phyloP scores from a whole-genome alignment of 108 stramenopile species.

The Fragilariopsis cylindrus region DNA sequence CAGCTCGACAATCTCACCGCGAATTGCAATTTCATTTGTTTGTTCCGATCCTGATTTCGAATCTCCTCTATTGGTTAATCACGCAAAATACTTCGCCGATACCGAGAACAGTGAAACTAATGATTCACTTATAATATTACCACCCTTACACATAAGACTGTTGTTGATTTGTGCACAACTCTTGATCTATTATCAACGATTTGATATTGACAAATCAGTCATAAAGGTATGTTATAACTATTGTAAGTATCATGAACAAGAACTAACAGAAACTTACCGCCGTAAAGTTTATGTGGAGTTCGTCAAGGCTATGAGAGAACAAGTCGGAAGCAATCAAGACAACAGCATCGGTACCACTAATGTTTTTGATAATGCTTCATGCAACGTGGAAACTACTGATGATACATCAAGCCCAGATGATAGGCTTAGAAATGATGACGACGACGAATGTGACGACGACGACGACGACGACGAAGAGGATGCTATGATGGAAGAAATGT shows the following conservation, averaged over 20 bases:
- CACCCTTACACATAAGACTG: conserved; percentile 65
- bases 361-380: no score
- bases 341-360: no score
- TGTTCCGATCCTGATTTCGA: conserved; percentile 65
- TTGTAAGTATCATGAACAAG: conserved; percentile 53
- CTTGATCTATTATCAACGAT: conserved; percentile 77
- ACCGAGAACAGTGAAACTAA: neutral
- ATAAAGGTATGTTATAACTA: conserved; percentile 65
- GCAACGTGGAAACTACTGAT: no score
- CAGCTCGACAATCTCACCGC: conserved; percentile 18
- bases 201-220: conserved; percentile 40
- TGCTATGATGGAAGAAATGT: conserved; percentile 73
- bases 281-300: conserved; percentile 76
- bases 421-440: neutral
- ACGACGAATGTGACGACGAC: conserved; percentile 41
- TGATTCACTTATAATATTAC: conserved; percentile 9
- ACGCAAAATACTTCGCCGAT: conserved; percentile 4
- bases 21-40: conserved; percentile 79
- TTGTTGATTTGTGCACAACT: conserved; percentile 76
- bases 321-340: conserved; percentile 2
- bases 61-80: conserved; percentile 43
- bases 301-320: conserved; percentile 76
- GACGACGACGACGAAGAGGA: conserved; percentile 65
- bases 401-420: neutral
- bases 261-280: conserved; percentile 59